These are phyloP conservation scores for Sporothrix brasiliensis DNA, from an alignment of 2,329 filamentous ascomycete genomes.

Conservation along the genomic window DNA sequence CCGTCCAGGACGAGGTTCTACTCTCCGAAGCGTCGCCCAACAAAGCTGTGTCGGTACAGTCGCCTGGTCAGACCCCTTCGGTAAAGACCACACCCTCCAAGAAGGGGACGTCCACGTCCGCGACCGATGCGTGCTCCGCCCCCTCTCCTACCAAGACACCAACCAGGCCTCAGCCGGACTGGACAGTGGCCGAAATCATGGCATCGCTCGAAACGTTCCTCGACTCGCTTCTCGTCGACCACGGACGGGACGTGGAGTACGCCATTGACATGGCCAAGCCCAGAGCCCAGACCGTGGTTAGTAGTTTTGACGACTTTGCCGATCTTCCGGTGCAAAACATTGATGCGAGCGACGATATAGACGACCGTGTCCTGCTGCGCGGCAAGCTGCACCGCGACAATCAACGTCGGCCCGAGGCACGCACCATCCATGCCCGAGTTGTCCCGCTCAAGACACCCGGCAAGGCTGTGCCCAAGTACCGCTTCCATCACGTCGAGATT, in stretches of 20 bases:
- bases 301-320: conserved; percentile 51
- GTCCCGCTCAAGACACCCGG: conserved; percentile 55
- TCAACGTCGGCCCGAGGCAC: conserved; percentile 31
- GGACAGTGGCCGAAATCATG: conserved; percentile 51
- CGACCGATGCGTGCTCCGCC: not conserved
- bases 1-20: not conserved
- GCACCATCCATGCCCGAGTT: conserved; percentile 40
- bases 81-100: not conserved
- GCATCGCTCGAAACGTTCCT: conserved; percentile 47
- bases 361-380: not conserved
- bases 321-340: conserved; percentile 46
- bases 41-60: not conserved
- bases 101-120: not conserved
- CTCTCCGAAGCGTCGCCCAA: not conserved
- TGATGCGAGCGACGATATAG: conserved; percentile 35
- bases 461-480: conserved; percentile 59
- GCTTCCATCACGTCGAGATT: conserved; percentile 63
- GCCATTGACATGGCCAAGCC: conserved; percentile 46
- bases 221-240: conserved; percentile 50
- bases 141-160: not conserved
- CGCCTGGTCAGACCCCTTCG: not conserved
- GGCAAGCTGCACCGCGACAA: conserved; percentile 33
- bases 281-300: conserved; percentile 23
- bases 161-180: conserved; percentile 42
- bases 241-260: conserved; percentile 51